Percentiles rank a stretch among this genome's conserved stretches.
Evolutionary conservation across 2,329 filamentous ascomycete species (phyloP).

Genomic region (Colletotrichum musicola): DNA sequence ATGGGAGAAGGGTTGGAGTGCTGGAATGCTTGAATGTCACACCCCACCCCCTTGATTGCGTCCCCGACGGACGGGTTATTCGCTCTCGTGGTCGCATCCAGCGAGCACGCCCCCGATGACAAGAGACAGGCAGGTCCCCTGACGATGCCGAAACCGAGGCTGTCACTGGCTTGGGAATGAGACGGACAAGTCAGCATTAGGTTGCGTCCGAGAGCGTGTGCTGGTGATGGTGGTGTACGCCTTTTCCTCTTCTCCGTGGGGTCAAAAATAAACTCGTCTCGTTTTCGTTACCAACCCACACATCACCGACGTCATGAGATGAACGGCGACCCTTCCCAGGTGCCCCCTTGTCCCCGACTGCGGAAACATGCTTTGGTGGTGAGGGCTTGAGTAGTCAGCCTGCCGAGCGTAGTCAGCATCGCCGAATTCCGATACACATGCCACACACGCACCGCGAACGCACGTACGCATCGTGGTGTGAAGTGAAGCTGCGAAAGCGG

Average conservation of each 20-base stretch:
- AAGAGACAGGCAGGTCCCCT: background rate
- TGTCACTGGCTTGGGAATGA: slow-evolving; percentile 10
- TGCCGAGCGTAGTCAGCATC: too few relatives aligned
- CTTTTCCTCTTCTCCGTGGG: background rate
- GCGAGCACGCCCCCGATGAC: too few relatives aligned
- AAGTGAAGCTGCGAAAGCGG: background rate
- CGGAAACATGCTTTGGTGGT: background rate
- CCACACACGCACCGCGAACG: too few relatives aligned
- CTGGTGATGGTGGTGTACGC: background rate
- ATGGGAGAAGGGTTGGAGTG: too few relatives aligned
- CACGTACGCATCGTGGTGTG: too few relatives aligned
- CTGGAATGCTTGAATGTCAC: too few relatives aligned
- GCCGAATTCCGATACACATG: too few relatives aligned
- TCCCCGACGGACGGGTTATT: background rate
- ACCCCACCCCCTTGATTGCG: too few relatives aligned
- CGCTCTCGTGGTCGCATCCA: slow-evolving; percentile 1
- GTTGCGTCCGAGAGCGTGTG: background rate
- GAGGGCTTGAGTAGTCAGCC: background rate
- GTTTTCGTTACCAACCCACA: background rate
- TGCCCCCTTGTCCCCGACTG: background rate
- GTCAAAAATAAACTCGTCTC: slow-evolving; percentile 8
- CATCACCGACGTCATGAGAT: slow-evolving; percentile 11
- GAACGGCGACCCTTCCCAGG: background rate
- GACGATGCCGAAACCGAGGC: slow-evolving; percentile 19
- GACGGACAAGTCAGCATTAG: background rate